Conservation (phyloP, 2,329 filamentous ascomycete genomes). For the Didymella pomorum region DNA sequence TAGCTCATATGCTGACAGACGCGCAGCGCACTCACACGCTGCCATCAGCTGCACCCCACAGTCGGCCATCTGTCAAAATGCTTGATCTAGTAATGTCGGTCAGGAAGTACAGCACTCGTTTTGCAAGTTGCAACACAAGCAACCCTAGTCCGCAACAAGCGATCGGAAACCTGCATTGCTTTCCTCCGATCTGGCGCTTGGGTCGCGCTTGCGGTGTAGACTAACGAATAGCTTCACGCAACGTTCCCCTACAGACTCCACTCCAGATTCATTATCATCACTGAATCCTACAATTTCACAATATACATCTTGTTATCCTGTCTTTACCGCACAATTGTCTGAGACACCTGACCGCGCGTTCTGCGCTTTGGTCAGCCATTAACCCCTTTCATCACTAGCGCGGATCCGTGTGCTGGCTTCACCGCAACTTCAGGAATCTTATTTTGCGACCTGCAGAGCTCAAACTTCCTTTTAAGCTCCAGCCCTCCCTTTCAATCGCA, state of each 20-base stretch:
- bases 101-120: conserved; percentile 12
- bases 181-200: conserved; percentile 23
- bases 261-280: conserved; percentile 2
- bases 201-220: conserved; percentile 21
- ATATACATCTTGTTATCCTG: conserved; percentile 5
- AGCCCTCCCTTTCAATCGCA: conserved; percentile 24
- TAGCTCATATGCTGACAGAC: conserved; percentile 20
- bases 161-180: conserved; percentile 18
- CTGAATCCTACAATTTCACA: conserved; percentile 12
- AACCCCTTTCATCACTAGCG: conserved; percentile 40
- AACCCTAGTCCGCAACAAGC: conserved; percentile 11
- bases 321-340: conserved; percentile 23
- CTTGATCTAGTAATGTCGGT: conserved; percentile 16
- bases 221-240: conserved; percentile 24
- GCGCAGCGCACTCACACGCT: conserved; percentile 18
- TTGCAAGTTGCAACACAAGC: conserved; percentile 11
- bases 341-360: conserved; percentile 46
- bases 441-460: conserved; percentile 33
- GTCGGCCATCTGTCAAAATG: conserved; percentile 13
- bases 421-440: conserved; percentile 49
- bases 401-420: conserved; percentile 48
- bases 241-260: conserved; percentile 20
- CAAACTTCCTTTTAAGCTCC: conserved; percentile 40
- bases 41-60: conserved; percentile 22
- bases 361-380: conserved; percentile 43